Base-by-base conservation (phyloP, 129 eudicot genomes). In the Calendula officinalis region DNA sequence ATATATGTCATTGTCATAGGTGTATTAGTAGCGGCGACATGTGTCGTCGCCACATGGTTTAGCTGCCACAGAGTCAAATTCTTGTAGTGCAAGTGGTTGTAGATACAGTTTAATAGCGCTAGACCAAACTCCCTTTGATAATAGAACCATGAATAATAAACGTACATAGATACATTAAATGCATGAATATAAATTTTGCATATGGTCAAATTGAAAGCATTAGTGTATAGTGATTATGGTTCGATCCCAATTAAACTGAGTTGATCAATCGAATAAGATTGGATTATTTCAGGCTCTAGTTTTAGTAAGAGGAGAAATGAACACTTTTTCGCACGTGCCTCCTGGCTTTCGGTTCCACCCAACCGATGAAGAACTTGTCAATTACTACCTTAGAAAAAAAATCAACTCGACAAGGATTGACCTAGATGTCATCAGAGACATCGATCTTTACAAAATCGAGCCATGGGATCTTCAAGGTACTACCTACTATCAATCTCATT, bases 331-430 rank as follows among this genome's bases (percentile, higher is more conserved):
- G 32, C 95, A 86, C 16, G 91, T 90, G 17, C 97, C 97, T 44
- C 97, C 97, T 7, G 97, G 97, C 30, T 90, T 90, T 71, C 95
- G 97, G 1, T 89, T 89, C 78, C 97, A 89, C 64, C 97, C 97
- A 27, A 89, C 97, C 0, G 97, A 90, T 56, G 97, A 90, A 80
- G 97, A 90, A 80, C 91, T 90, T 59, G 97, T 90, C 1, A 92
- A 90, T 73, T 90, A 86, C 75, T 90, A 90, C 69, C 91, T 90
- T 39, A 70, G 97, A 34, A 84, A 84, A 58, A 90, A 90, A 78
- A 64, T 90, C 34, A 74, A 79, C 55, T 77, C 81, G 1, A 86
- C 78, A 67, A 73, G 86, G 69, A 90, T 90, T 5, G 92, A 90
- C 71, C 72, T 84, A 5, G 92, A 90, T 80, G 89, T 90, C 69